Percentiles rank a stretch among this genome's conserved stretches.
Conservation (phyloP, 108 stramenopile genomes). For the Cyclotella choctawhatcheeana region DNA sequence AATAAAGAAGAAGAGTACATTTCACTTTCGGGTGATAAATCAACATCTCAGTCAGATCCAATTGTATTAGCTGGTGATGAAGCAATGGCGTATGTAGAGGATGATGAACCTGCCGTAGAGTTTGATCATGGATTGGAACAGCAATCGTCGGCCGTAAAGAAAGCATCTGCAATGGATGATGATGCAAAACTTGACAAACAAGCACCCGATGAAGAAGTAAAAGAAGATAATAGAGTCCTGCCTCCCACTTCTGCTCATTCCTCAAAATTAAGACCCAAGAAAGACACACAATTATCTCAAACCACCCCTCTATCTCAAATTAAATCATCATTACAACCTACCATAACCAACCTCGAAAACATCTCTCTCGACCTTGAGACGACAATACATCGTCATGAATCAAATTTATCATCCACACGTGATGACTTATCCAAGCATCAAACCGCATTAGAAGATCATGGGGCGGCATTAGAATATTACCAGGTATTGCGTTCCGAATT, state of each 20-base stretch:
- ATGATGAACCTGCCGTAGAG: constrained; percentile 24
- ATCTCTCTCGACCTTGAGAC: constrained; percentile 41
- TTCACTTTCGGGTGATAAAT: constrained; percentile 16
- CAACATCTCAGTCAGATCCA: constrained; percentile 8
- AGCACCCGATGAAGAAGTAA: constrained; percentile 26
- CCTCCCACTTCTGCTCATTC: constrained; percentile 14
- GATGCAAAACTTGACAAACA: constrained; percentile 10
- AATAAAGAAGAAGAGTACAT: constrained; percentile 38
- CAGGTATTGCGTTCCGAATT: constrained; percentile 64
- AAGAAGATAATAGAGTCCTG: constrained; percentile 47
- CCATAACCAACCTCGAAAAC: constrained; percentile 39
- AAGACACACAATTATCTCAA: background rate
- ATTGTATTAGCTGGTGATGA: constrained; percentile 49
- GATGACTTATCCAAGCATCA: constrained; percentile 50
- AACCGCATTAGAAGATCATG: constrained; percentile 53
- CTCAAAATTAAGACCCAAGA: background rate
- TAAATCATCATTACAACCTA: constrained; percentile 36
- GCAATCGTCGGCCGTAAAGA: background rate
- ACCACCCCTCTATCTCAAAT: constrained; percentile 39
- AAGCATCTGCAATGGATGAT: constrained; percentile 7
- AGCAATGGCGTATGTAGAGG: constrained; percentile 47
- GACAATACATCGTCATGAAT: constrained; percentile 37
- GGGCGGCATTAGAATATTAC: constrained; percentile 73
- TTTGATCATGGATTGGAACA: constrained; percentile 36
- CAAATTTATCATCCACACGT: constrained; percentile 37